Conservation (phyloP, 2,329 filamentous ascomycete species). For the Diplodia corticola region DNA sequence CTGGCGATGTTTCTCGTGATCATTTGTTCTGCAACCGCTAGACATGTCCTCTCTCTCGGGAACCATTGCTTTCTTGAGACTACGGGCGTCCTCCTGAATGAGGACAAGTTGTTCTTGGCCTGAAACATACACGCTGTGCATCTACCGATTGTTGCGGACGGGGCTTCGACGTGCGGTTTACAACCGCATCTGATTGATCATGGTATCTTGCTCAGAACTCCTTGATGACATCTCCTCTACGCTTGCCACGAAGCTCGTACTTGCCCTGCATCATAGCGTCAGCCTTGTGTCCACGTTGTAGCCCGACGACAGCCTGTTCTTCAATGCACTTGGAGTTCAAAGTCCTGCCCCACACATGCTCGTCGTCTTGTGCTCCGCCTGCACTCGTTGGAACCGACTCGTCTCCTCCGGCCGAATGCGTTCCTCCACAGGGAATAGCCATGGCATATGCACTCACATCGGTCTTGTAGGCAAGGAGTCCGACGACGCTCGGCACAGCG, state of each 20-base stretch:
- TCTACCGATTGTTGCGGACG: not conserved
- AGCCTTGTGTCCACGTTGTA: not conserved
- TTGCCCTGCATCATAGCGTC: slow-evolving; percentile 66
- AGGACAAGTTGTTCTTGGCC: not conserved
- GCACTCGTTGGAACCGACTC: not conserved
- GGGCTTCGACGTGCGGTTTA: not conserved
- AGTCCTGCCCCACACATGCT: not conserved
- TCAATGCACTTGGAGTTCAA: not conserved
- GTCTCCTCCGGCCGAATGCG: not conserved
- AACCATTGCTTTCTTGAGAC: not conserved
- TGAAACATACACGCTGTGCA: not conserved
- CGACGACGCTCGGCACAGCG: slow-evolving; percentile 69
- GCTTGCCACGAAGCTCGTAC: slow-evolving; percentile 81
- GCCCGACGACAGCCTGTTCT: slow-evolving; percentile 26
- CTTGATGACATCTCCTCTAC: slow-evolving; percentile 77
- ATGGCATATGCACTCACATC: slow-evolving; percentile 64
- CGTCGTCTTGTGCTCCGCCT: not conserved
- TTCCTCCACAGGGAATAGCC: not conserved
- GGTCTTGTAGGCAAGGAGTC: slow-evolving; percentile 72
- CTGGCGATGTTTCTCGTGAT: not conserved
- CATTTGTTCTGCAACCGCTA: not conserved
- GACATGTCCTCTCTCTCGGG: not conserved
- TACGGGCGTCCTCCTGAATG: not conserved
- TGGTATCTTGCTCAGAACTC: slow-evolving; percentile 63
- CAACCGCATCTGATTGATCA: not conserved